These are phyloP conservation scores for Zizania latifolia DNA, from an alignment of 176 grass and related monocot species.

Conservation along the genomic window DNA sequence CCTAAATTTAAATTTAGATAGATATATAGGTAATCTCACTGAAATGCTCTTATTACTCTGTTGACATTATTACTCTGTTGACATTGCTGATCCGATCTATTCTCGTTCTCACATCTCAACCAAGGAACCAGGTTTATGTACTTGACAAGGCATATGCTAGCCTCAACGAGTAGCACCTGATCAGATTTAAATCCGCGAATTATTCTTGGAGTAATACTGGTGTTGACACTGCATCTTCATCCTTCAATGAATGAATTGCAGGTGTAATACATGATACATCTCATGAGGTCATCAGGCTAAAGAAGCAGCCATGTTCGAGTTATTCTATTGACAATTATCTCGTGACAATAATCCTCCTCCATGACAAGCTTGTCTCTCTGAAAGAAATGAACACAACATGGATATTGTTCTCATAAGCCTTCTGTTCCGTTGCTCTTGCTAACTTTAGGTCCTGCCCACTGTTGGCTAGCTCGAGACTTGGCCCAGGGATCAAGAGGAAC, in stretches of 20 bases:
- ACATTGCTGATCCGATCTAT: no score
- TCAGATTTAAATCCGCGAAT: no score
- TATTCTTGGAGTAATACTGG: no score
- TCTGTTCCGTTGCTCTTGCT: slow-evolving; percentile 40
- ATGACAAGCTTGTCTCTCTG: neutral
- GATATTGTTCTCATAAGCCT: slow-evolving; percentile 33
- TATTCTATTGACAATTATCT: slow-evolving; percentile 53
- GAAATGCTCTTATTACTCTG: no score
- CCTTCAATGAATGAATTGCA: neutral
- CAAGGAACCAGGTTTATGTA: no score
- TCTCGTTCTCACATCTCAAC: no score
- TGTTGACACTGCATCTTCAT: no score
- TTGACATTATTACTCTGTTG: no score
- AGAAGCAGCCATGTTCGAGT: slow-evolving; percentile 11
- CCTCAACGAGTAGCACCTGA: no score
- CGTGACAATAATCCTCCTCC: slow-evolving; percentile 12
- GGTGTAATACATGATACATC: slow-evolving; percentile 8
- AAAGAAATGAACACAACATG: neutral
- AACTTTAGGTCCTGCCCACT: slow-evolving; percentile 68
- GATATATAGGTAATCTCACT: no score
- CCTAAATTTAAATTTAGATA: no score
- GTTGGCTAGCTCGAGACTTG: slow-evolving; percentile 59
- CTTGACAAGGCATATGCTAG: no score
- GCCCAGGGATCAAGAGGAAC: slow-evolving; percentile 78
- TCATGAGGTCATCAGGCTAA: neutral